Evolutionary conservation across 2,329 filamentous ascomycete species (phyloP).

Genomic region (Phialophora expanda): DNA sequence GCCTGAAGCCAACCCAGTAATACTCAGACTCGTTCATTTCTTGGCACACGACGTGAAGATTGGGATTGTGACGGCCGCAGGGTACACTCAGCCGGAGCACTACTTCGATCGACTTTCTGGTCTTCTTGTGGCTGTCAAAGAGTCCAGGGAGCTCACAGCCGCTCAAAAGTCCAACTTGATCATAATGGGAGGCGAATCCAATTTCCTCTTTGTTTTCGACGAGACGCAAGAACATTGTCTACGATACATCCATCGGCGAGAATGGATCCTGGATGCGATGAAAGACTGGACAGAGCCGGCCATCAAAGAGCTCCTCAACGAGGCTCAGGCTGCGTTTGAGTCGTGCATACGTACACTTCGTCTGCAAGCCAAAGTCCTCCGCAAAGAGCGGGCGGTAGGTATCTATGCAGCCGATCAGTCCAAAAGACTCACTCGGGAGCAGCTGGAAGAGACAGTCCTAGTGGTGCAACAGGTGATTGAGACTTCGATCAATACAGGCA

Average conservation of each 20-base stretch:
- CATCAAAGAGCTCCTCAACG: constrained; percentile 80
- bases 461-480: constrained; percentile 93
- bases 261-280: constrained; percentile 67
- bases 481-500: constrained; percentile 65
- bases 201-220: constrained; percentile 87
- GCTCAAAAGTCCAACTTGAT: constrained; percentile 78
- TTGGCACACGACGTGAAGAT: constrained; percentile 79
- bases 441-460: constrained; percentile 92
- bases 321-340: constrained; percentile 81
- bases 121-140: constrained; percentile 77
- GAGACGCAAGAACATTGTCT: constrained; percentile 69
- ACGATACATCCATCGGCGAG: constrained; percentile 61
- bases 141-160: constrained; percentile 64
- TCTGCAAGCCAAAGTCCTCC: constrained; percentile 73
- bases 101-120: constrained; percentile 90
- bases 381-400: constrained; percentile 86
- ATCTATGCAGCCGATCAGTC: constrained; percentile 68
- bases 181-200: constrained; percentile 94
- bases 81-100: constrained; percentile 83
- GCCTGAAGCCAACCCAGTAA: constrained; percentile 75
- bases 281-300: constrained; percentile 62
- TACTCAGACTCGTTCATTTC: constrained; percentile 70
- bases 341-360: constrained; percentile 81
- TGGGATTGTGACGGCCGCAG: constrained; percentile 94
- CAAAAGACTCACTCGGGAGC: constrained; percentile 78